Percentiles rank a stretch among this genome's conserved stretches.
Conservation (phyloP, 2,329 filamentous ascomycete genomes). For the Calonectria hawksworthii region DNA sequence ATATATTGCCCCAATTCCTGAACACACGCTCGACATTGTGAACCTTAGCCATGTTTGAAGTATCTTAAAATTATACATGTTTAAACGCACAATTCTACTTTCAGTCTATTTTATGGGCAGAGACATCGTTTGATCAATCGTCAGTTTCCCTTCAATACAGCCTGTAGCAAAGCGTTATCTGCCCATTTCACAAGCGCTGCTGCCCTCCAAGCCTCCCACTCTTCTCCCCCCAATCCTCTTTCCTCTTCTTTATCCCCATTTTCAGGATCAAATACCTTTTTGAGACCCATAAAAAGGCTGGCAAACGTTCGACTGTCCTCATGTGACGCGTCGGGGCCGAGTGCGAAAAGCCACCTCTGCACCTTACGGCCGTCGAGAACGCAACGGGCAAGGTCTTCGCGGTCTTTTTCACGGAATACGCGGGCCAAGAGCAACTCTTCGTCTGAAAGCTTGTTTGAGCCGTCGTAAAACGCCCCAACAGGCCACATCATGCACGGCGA, state of each 20-base stretch:
- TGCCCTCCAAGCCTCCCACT: background rate
- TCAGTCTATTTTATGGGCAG: too few relatives aligned
- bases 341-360: background rate
- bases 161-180: background rate
- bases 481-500: background rate
- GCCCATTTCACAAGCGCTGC: background rate
- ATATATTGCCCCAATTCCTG: too few relatives aligned
- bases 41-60: too few relatives aligned
- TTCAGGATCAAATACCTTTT: background rate
- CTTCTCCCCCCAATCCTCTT: too few relatives aligned
- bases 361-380: background rate
- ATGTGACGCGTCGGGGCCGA: background rate
- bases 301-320: background rate
- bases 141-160: background rate
- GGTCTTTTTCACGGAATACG: background rate
- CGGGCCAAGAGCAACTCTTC: background rate
- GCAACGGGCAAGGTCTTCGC: background rate
- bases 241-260: background rate
- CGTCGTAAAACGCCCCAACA: background rate
- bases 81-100: too few relatives aligned
- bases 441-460: background rate
- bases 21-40: too few relatives aligned
- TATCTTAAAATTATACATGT: too few relatives aligned
- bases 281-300: background rate
- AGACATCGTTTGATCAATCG: background rate